Evolutionary conservation across 2,329 filamentous ascomycete genomes (phyloP).

Genomic region (Cryphonectria radicalis): DNA sequence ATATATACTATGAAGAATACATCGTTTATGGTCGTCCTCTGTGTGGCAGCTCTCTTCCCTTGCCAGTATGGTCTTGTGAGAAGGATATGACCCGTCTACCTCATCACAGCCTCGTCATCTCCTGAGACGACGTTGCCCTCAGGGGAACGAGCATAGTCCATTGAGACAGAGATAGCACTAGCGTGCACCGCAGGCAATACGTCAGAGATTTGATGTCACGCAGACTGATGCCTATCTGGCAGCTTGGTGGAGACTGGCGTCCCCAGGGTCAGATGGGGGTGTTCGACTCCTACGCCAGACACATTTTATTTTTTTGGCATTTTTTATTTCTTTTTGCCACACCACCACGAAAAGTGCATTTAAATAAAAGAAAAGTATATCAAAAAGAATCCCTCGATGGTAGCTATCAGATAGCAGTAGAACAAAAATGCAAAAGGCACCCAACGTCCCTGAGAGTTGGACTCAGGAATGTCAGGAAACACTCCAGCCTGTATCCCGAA

Average conservation of each 20-base stretch:
- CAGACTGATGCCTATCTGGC: background rate
- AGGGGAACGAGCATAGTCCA: background rate
- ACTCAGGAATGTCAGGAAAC: background rate
- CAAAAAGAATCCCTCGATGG: background rate
- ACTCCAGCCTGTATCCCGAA: conserved; percentile 10
- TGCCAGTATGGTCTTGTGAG: background rate
- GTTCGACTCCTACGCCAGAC: background rate
- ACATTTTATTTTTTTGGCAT: background rate
- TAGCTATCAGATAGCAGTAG: background rate
- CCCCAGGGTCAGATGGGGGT: background rate
- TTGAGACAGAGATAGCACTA: background rate
- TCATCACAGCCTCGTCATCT: background rate
- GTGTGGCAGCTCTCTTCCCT: background rate
- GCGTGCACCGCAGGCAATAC: background rate
- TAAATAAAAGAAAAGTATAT: background rate
- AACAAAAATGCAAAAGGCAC: conserved; percentile 2
- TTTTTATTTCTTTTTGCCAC: background rate
- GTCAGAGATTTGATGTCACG: background rate
- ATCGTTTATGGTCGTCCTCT: background rate
- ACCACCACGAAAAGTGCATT: background rate
- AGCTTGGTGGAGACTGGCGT: background rate
- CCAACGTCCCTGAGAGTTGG: background rate
- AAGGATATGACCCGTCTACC: background rate
- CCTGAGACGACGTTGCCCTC: background rate
- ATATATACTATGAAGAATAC: background rate